Evolutionary conservation across 2,329 filamentous ascomycete species (phyloP).

Genomic region (Metarhizium anisopliae): DNA sequence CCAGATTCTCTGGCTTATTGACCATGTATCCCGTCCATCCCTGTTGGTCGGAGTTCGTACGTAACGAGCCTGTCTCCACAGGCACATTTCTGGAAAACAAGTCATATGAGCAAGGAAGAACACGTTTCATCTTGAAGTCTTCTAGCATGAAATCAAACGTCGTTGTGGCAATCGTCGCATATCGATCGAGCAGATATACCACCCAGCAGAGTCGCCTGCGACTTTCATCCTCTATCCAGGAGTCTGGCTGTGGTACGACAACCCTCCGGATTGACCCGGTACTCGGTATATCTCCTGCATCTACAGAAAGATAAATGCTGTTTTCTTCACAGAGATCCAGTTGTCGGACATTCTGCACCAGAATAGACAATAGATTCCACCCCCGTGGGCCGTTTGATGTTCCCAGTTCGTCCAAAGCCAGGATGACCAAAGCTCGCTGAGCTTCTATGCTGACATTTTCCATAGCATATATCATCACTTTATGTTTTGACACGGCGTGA

Average conservation of each 20-base stretch:
- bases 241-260: constrained; percentile 25
- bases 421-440: constrained; percentile 30
- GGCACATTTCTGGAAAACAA: constrained; percentile 34
- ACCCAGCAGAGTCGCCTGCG: constrained; percentile 34
- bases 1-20: constrained; percentile 32
- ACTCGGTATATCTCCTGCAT: constrained; percentile 21
- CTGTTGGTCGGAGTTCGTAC: constrained; percentile 15
- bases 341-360: constrained; percentile 29
- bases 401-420: constrained; percentile 31
- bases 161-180: constrained; percentile 32
- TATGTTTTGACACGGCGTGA: constrained; percentile 28
- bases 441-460: constrained; percentile 31
- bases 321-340: constrained; percentile 30
- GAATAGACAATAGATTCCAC: constrained; percentile 31
- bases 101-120: constrained; percentile 35
- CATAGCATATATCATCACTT: constrained; percentile 32
- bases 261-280: constrained; percentile 27
- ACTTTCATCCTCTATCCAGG: constrained; percentile 37
- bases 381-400: constrained; percentile 33
- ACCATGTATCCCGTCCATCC: constrained; percentile 18
- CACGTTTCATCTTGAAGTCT: constrained; percentile 28
- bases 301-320: constrained; percentile 25
- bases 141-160: constrained; percentile 33
- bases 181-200: constrained; percentile 35
- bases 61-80: constrained; percentile 29